Evolutionary conservation across 1,139 yeast species (phyloP).

Genomic region (Ogataea hybrid): DNA sequence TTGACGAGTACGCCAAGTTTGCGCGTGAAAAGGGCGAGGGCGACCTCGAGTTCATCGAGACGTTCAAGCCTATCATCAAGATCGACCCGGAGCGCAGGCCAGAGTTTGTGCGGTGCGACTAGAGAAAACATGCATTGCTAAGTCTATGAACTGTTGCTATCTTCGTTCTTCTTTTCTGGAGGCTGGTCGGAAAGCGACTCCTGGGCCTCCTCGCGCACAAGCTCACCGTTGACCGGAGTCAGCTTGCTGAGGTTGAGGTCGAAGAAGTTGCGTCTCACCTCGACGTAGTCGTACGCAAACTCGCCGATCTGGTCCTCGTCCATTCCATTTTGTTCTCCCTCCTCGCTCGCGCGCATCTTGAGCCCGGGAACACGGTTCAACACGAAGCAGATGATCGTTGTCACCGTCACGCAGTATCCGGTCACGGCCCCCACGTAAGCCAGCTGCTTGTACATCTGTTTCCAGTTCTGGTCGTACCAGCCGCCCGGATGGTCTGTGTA

Average conservation of each 20-base stretch:
- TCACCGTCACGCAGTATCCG: constrained; percentile 77
- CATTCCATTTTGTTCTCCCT: constrained; percentile 84
- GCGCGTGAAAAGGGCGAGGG: constrained; percentile 93
- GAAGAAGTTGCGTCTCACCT: constrained; percentile 89
- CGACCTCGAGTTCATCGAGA: constrained; percentile 62
- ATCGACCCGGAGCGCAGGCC: constrained; percentile 24
- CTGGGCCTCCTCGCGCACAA: neutral
- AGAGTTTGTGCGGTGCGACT: constrained; percentile 21
- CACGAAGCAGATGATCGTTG: constrained; percentile 71
- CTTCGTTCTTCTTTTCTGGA: neutral
- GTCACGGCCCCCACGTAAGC: constrained; percentile 75
- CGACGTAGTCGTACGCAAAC: constrained; percentile 97
- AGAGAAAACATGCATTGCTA: neutral
- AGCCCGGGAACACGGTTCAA: constrained; percentile 82
- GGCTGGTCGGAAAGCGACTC: neutral
- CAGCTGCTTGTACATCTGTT: constrained; percentile 85
- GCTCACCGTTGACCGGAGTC: neutral
- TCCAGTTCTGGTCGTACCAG: constrained; percentile 88
- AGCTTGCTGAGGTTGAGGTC: constrained; percentile 34
- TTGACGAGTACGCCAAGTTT: constrained; percentile 90
- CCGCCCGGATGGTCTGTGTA: constrained; percentile 84
- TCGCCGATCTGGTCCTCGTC: constrained; percentile 98
- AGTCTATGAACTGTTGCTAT: neutral
- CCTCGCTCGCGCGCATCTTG: constrained; percentile 74
- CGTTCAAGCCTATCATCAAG: constrained; percentile 28